phyloP scores from a whole-genome alignment of 2,329 filamentous ascomycete genomes.

The Gaeumannomyces sp. region DNA sequence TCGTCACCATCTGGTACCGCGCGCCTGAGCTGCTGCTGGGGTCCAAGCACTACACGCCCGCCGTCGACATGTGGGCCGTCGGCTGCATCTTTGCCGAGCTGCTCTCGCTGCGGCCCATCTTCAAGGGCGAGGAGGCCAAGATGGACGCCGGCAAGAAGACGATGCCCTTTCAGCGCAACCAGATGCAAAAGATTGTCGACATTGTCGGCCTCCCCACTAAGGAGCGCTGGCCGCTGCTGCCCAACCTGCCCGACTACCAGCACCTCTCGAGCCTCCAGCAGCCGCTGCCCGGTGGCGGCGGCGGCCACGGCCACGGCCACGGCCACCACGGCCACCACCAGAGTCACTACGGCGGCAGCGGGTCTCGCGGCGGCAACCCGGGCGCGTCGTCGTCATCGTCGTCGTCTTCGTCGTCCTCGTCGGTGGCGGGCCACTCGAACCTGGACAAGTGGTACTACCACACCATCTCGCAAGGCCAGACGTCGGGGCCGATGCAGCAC shows the following conservation, averaged over 20 bases:
- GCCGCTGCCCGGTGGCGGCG: constrained; percentile 33
- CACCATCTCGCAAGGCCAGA: constrained; percentile 55
- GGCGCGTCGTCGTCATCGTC: constrained; percentile 11
- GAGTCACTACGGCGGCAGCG: constrained; percentile 36
- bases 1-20: constrained; percentile 98
- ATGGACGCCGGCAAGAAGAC: constrained; percentile 93
- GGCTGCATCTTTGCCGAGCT: constrained; percentile 97
- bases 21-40: constrained; percentile 90
- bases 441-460: constrained; percentile 78
- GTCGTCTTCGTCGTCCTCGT: constrained; percentile 14
- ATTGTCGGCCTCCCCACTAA: constrained; percentile 88
- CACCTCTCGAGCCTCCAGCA: constrained; percentile 57
- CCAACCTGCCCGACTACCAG: constrained; percentile 78
- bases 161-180: constrained; percentile 93
- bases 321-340: constrained; percentile 37
- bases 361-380: constrained; percentile 24
- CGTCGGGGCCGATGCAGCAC: constrained; percentile 35
- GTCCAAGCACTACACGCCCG: constrained; percentile 91
- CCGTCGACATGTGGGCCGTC: constrained; percentile 95
- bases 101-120: constrained; percentile 83
- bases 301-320: constrained; percentile 30
- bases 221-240: constrained; percentile 79
- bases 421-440: constrained; percentile 26
- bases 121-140: constrained; percentile 98
- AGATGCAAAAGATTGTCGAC: constrained; percentile 98